Evolutionary conservation across 305 asterid species (phyloP).

Genomic region (Vinca major): DNA sequence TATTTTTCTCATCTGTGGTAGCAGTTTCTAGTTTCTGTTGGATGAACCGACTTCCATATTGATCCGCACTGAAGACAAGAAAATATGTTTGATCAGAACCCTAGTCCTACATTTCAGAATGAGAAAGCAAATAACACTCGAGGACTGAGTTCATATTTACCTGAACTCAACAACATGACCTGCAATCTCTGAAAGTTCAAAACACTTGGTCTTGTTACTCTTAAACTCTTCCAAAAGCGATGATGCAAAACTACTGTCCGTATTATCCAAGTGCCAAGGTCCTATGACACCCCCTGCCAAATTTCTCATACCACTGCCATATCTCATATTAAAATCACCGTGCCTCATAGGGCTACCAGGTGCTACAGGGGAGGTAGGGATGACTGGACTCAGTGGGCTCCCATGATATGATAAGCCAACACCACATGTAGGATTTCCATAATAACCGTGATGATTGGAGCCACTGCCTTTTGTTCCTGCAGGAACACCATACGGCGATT

Average conservation of each 20-base stretch:
- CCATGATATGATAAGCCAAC: slow-evolving; percentile 84
- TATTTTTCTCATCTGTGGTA: slow-evolving; percentile 74
- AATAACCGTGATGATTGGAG: slow-evolving; percentile 80
- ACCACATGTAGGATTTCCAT: slow-evolving; percentile 68
- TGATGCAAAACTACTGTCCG: slow-evolving; percentile 55
- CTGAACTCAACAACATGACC: slow-evolving; percentile 98
- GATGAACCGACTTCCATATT: slow-evolving; percentile 96
- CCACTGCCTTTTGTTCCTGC: slow-evolving; percentile 41
- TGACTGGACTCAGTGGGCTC: slow-evolving; percentile 58
- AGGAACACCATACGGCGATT: slow-evolving; percentile 63
- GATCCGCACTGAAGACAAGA: slow-evolving; percentile 59
- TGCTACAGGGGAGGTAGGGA: slow-evolving; percentile 54
- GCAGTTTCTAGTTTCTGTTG: slow-evolving; percentile 98
- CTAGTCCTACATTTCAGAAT: slow-evolving; percentile 11
- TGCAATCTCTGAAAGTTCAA: slow-evolving; percentile 81
- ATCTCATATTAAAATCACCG: slow-evolving; percentile 61
- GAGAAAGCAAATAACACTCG: background rate
- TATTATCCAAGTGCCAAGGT: slow-evolving; percentile 76
- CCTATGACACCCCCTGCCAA: slow-evolving; percentile 61
- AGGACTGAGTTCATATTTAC: slow-evolving; percentile 25
- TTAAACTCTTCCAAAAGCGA: slow-evolving; percentile 92
- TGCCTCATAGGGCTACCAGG: slow-evolving; percentile 92
- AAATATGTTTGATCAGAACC: slow-evolving; percentile 4
- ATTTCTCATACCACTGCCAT: slow-evolving; percentile 63
- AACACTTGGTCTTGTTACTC: slow-evolving; percentile 83